phyloP scores from a whole-genome alignment of 1,284 basidiomycete genomes.

The Austroboletus rostrupii region DNA sequence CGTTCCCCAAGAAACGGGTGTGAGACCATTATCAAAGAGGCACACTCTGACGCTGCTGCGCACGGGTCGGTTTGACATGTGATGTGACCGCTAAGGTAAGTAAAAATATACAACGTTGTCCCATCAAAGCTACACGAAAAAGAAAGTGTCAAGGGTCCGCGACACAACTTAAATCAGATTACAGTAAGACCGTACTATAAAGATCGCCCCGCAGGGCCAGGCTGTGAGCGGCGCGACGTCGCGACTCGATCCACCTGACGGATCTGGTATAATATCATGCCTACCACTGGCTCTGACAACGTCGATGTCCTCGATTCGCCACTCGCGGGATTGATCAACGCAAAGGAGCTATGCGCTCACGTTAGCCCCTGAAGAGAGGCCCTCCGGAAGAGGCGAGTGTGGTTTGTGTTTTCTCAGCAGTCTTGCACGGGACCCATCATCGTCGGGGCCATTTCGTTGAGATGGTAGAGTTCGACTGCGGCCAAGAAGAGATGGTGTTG shows the following conservation, averaged over 20 bases:
- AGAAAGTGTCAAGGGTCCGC: not conserved
- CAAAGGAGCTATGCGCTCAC: slow-evolving; percentile 17
- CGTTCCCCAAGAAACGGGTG: not conserved
- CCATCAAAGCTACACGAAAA: not conserved
- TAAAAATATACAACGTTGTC: not conserved
- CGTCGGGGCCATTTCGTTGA: slow-evolving; percentile 30
- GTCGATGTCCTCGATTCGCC: slow-evolving; percentile 4
- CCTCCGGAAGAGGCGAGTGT: slow-evolving; percentile 26
- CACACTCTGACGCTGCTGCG: not conserved
- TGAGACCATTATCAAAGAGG: not conserved
- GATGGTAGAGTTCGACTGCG: slow-evolving; percentile 63
- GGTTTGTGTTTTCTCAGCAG: slow-evolving; percentile 49
- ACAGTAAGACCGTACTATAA: slow-evolving; percentile 8
- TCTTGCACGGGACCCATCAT: slow-evolving; percentile 38
- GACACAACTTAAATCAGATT: not conserved
- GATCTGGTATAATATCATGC: slow-evolving; percentile 12
- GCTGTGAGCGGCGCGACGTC: slow-evolving; percentile 1
- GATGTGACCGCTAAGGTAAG: not conserved
- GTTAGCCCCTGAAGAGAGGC: slow-evolving; percentile 21
- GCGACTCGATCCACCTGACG: slow-evolving; percentile 18
- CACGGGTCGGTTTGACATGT: not conserved
- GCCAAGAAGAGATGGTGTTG: slow-evolving; percentile 28
- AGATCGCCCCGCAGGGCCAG: slow-evolving; percentile 11
- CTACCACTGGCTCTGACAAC: slow-evolving; percentile 1
- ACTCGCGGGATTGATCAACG: not conserved